A percentile compares a stretch with the other conserved stretches of the same genome.
phyloP scores from a whole-genome alignment of 2,329 filamentous ascomycete genomes.

The Cladophialophora psammophila region DNA sequence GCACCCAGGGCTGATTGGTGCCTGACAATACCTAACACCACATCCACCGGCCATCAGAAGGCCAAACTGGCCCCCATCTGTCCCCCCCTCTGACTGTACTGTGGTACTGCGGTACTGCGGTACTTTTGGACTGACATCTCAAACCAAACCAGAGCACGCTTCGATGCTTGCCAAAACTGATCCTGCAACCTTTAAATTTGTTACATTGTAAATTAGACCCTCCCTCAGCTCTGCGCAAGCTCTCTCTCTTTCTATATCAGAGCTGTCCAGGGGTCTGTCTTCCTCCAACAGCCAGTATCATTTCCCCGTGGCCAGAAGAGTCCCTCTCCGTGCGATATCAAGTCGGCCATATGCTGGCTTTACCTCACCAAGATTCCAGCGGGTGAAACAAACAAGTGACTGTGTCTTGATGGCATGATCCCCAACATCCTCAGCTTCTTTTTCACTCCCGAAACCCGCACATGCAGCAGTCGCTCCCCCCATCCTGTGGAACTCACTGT shows the following conservation, averaged over 20 bases:
- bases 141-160: too few species aligned
- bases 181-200: slow-evolving; percentile 3
- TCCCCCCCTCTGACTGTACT: slow-evolving; percentile 9
- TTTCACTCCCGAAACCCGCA: neutral
- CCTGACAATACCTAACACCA: neutral
- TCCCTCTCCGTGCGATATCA: neutral
- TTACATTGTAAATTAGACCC: neutral
- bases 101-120: neutral
- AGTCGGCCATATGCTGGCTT: neutral
- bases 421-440: neutral
- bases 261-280: neutral
- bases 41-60: neutral
- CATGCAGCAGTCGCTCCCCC: neutral
- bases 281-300: neutral
- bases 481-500: neutral
- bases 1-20: slow-evolving; percentile 6
- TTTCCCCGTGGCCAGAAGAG: neutral
- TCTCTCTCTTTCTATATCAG: neutral
- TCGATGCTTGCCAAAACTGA: neutral
- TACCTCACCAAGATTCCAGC: neutral
- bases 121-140: too few species aligned
- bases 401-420: neutral
- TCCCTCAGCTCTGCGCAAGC: neutral
- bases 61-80: slow-evolving; percentile 5
- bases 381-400: neutral